Percentiles rank a stretch among this genome's conserved stretches.
Evolutionary conservation across 2,329 filamentous ascomycete genomes (phyloP).

Genomic region (Verticillium longisporum): DNA sequence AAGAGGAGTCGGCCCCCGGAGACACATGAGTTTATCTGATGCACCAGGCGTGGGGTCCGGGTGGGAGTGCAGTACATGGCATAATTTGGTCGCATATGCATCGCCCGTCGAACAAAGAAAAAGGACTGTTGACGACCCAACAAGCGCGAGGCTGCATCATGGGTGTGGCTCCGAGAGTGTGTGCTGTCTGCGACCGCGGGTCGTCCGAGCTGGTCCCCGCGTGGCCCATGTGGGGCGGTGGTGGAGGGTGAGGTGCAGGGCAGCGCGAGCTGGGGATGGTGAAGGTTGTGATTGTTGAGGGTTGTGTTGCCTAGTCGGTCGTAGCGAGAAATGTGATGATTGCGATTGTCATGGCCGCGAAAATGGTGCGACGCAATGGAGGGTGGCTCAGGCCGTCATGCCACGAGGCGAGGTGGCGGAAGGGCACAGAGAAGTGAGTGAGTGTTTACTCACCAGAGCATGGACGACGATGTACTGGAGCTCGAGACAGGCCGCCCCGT

Average conservation of each 20-base stretch:
- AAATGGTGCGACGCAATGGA: not conserved
- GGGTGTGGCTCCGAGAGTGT: slow-evolving; percentile 1
- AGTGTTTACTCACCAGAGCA: too few relatives aligned
- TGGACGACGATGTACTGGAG: too few relatives aligned
- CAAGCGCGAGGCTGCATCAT: slow-evolving; percentile 3
- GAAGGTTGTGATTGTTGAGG: not conserved
- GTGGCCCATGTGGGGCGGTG: not conserved
- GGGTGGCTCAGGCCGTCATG: not conserved
- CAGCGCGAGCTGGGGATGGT: not conserved
- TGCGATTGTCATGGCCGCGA: not conserved
- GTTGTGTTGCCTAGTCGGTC: not conserved
- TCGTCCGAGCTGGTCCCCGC: slow-evolving; percentile 2
- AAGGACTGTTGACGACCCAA: slow-evolving; percentile 1
- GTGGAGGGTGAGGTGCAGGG: slow-evolving; percentile 1
- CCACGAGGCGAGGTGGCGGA: not conserved
- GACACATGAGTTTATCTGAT: slow-evolving; percentile 5
- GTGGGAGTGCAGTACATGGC: slow-evolving; percentile 2
- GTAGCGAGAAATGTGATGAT: not conserved
- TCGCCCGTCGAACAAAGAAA: slow-evolving; percentile 5
- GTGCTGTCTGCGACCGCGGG: slow-evolving; percentile 6
- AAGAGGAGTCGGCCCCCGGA: not conserved
- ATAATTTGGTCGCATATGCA: not conserved
- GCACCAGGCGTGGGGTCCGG: slow-evolving; percentile 6
- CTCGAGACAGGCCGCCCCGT: not conserved
- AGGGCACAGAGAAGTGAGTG: not conserved